Evolutionary conservation across 352 stramenopile genomes (phyloP).

Genomic region (Phytophthora agathidicida): DNA sequence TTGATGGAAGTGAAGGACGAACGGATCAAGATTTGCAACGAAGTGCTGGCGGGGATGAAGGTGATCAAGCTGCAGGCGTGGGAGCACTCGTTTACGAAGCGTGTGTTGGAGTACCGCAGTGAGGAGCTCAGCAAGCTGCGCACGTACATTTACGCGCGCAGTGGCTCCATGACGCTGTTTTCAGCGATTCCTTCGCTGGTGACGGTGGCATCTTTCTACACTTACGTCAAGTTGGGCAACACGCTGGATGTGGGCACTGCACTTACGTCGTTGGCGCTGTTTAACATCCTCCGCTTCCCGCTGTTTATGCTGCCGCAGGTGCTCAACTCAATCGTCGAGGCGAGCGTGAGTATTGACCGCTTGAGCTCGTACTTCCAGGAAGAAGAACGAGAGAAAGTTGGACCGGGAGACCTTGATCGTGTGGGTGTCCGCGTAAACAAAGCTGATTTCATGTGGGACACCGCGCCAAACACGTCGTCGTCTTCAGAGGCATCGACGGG

Average conservation of each 20-base stretch:
- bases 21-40: constrained; percentile 93
- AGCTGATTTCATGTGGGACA: constrained; percentile 75
- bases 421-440: constrained; percentile 46
- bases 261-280: constrained; percentile 90
- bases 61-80: constrained; percentile 98
- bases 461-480: constrained; percentile 35
- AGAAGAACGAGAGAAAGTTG: constrained; percentile 71
- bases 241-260: constrained; percentile 91
- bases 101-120: constrained; percentile 61
- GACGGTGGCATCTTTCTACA: constrained; percentile 89
- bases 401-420: constrained; percentile 68
- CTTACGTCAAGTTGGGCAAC: constrained; percentile 84
- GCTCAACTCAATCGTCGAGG: constrained; percentile 95
- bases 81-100: constrained; percentile 87
- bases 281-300: constrained; percentile 98
- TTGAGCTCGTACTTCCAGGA: constrained; percentile 62
- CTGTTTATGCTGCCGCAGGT: constrained; percentile 96
- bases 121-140: constrained; percentile 83
- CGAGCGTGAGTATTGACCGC: constrained; percentile 69
- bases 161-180: constrained; percentile 68
- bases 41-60: constrained; percentile 94
- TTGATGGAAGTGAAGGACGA: constrained; percentile 94
- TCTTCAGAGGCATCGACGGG: constrained; percentile 19
- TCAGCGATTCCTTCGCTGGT: constrained; percentile 93
- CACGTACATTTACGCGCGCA: constrained; percentile 63